Base-by-base conservation (phyloP, 495 filamentous ascomycete species). In the Daldinia concentrica region DNA sequence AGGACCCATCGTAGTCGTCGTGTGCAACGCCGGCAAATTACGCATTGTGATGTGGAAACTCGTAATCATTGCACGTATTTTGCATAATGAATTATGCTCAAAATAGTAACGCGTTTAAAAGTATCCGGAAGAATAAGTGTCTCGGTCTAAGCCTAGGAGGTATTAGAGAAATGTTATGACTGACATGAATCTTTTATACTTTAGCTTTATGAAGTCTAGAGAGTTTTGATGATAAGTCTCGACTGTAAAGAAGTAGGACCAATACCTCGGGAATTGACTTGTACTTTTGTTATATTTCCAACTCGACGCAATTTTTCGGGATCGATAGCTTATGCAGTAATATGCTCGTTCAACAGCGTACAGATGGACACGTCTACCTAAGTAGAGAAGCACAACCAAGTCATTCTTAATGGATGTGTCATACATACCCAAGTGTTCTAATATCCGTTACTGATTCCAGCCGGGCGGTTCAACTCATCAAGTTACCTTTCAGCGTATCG, bases 401-500 rank as follows among this genome's bases (percentile, higher is more conserved):
- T 15, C 54, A 15, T 57, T 57, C 30, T 32, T 15, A 11, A 36
- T 57, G 34, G 9, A 57, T 57, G 29, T 17, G 26, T 56, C 15
- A 32, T 32, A 57, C 29, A 57, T 57, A 19, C 12, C 14, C 41
- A 29, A 50, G 9, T 39, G 17, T 36, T 19, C 30, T 36, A 50
- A 60, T 14, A 19, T 58, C 29, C n/a, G 55, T 64, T 52, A 58
- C 59, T 15, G 59, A 66, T 57, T 69, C 62, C 57, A 52, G 30
- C 34, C 22, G 45, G 58, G 60, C 19, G 66, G 71, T 63, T 71
- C 62, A 48, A 45, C 50, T 59, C 41, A 58, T 66, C 58, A 64
- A 71, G 57, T 62, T 45, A 43, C 62, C 29, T 66, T 29, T 65
- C 43, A 34, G 55, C 48, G 60, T 69, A 69, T 66, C 71, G 66